These are phyloP conservation scores for Globisporangium uncinulatum DNA, from an alignment of 352 stramenopile genomes.

Conservation along the genomic window DNA sequence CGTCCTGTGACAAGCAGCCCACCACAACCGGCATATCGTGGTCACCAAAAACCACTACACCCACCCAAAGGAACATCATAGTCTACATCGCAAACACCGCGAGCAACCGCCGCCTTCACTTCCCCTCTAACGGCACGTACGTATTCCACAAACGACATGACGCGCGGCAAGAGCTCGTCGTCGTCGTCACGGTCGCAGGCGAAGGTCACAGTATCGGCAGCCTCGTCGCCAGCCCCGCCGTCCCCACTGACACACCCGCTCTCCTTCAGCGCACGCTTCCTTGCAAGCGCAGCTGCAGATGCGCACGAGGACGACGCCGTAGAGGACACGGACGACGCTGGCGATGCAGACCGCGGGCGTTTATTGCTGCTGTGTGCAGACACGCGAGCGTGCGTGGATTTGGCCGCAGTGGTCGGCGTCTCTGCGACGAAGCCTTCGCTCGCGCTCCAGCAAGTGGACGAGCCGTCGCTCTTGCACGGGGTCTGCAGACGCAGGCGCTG, in stretches of 20 bases:
- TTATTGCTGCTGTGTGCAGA: not conserved
- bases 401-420: slow-evolving; percentile 2
- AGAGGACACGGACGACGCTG: slow-evolving; percentile 5
- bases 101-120: not conserved
- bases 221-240: not conserved
- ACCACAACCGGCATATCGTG: not conserved
- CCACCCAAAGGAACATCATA: not conserved
- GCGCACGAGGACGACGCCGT: slow-evolving; percentile 9
- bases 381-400: not conserved
- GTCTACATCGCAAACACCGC: no score
- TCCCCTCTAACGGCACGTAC: slow-evolving; percentile 2
- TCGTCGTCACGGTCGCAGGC: slow-evolving; percentile 8
- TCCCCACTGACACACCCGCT: not conserved
- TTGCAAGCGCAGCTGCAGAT: slow-evolving; percentile 7
- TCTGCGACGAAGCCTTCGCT: slow-evolving; percentile 1
- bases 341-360: slow-evolving; percentile 1
- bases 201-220: not conserved
- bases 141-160: slow-evolving; percentile 16
- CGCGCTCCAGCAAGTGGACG: not conserved
- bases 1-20: slow-evolving; percentile 3
- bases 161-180: slow-evolving; percentile 3
- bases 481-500: slow-evolving; percentile 15
- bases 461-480: slow-evolving; percentile 1
- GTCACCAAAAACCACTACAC: not conserved
- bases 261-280: slow-evolving; percentile 11